These are phyloP conservation scores for Spizellomyces sp. DNA, from an alignment of 192 early-diverging fungal genomes.

Conservation along the genomic window DNA sequence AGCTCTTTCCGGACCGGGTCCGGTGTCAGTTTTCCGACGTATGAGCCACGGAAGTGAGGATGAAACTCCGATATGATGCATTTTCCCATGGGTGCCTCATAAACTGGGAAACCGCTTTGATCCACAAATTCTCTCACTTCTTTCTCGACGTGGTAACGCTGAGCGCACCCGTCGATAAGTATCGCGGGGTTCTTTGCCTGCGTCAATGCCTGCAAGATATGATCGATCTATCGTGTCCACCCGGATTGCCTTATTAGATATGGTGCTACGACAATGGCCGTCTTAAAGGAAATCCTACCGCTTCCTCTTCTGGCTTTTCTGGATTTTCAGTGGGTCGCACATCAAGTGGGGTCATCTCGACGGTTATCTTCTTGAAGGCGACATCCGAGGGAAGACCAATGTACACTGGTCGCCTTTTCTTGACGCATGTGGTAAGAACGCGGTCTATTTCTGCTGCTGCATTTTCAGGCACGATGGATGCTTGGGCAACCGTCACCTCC, in stretches of 20 bases:
- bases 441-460: constrained; percentile 48
- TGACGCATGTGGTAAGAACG: constrained; percentile 35
- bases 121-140: constrained; percentile 42
- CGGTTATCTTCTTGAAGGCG: constrained; percentile 30
- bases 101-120: constrained; percentile 41
- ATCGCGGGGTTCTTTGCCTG: constrained; percentile 47
- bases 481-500: constrained; percentile 45
- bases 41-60: constrained; percentile 42
- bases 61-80: constrained; percentile 37
- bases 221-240: constrained; percentile 22
- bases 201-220: constrained; percentile 33
- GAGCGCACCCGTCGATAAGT: constrained; percentile 47
- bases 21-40: constrained; percentile 42
- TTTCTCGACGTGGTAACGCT: constrained; percentile 35
- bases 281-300: neutral
- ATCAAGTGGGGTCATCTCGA: constrained; percentile 30
- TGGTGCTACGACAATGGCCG: no score
- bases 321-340: constrained; percentile 31
- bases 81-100: constrained; percentile 52
- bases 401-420: constrained; percentile 41
- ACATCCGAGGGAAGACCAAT: constrained; percentile 52
- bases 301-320: constrained; percentile 13
- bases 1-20: constrained; percentile 38
- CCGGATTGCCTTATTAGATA: no score
- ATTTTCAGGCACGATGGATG: constrained; percentile 31